Conservation (phyloP, 345 rosid species). For the Populus simonii region DNA sequence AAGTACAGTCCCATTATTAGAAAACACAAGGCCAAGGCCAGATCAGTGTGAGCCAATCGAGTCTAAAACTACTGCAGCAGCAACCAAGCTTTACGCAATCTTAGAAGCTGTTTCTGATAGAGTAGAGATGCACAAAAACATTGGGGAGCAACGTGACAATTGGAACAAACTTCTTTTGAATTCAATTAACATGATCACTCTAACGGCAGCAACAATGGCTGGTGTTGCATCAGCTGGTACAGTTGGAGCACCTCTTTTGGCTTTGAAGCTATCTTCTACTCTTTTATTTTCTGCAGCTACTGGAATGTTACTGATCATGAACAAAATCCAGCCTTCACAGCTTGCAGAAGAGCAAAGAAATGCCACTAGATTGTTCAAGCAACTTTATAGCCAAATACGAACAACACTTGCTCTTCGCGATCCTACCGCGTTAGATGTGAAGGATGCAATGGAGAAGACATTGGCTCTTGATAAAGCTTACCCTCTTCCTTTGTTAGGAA, state of each 20-base stretch:
- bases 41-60: background rate
- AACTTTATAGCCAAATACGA: constrained; percentile 23
- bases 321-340: constrained; percentile 45
- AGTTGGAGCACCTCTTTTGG: constrained; percentile 27
- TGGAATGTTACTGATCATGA: constrained; percentile 31
- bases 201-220: constrained; percentile 53
- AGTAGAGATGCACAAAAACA: constrained; percentile 67
- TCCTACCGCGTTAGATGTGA: constrained; percentile 20
- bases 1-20: background rate
- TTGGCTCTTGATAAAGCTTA: constrained; percentile 38
- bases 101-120: constrained; percentile 59
- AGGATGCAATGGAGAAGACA: constrained; percentile 23
- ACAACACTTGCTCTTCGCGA: constrained; percentile 17
- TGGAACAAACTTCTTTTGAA: constrained; percentile 65
- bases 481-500: constrained; percentile 41
- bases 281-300: constrained; percentile 34
- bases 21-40: background rate
- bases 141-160: constrained; percentile 58
- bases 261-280: constrained; percentile 41
- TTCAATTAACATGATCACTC: constrained; percentile 67
- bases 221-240: constrained; percentile 39
- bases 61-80: constrained; percentile 9
- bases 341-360: constrained; percentile 45
- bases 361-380: constrained; percentile 30
- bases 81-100: constrained; percentile 40